phyloP scores from a whole-genome alignment of 352 stramenopile genomes.

The Pythium pyrilobum region DNA sequence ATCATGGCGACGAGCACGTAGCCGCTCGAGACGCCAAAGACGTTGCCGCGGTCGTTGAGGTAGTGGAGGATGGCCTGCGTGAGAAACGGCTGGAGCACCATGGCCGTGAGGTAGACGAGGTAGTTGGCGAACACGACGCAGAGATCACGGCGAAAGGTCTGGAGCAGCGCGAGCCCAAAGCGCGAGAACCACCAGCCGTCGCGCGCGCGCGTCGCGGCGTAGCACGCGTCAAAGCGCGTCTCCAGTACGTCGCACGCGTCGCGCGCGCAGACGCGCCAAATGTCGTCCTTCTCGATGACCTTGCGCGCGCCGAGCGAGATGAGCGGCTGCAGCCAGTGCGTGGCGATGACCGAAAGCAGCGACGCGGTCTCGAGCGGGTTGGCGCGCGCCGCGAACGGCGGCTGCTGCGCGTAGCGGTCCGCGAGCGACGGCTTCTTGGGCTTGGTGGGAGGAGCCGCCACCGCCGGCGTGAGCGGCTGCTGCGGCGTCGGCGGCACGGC shows the following conservation, averaged over 20 bases:
- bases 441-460: not conserved
- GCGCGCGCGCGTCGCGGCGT: not conserved
- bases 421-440: not conserved
- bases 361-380: slow-evolving; percentile 31
- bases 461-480: not conserved
- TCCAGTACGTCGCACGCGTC: slow-evolving; percentile 20
- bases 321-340: slow-evolving; percentile 26
- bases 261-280: slow-evolving; percentile 21
- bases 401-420: slow-evolving; percentile 1
- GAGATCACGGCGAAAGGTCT: slow-evolving; percentile 11
- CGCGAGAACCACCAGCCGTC: too few species aligned
- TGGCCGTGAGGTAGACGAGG: slow-evolving; percentile 11
- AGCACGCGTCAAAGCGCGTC: slow-evolving; percentile 5
- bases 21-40: slow-evolving; percentile 10
- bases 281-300: slow-evolving; percentile 24
- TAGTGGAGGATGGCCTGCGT: slow-evolving; percentile 17
- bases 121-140: slow-evolving; percentile 5
- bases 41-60: slow-evolving; percentile 9
- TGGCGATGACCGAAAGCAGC: slow-evolving; percentile 15
- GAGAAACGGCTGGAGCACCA: slow-evolving; percentile 21
- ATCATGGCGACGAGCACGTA: slow-evolving; percentile 43
- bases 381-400: slow-evolving; percentile 1
- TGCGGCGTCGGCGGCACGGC: too few species aligned
- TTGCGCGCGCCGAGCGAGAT: slow-evolving; percentile 24
- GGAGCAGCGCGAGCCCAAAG: slow-evolving; percentile 15